A percentile compares a stretch with the other conserved stretches of the same genome.
Conservation (phyloP, 768 basidiomycete genomes). For the Cystoderma amianthinum region DNA sequence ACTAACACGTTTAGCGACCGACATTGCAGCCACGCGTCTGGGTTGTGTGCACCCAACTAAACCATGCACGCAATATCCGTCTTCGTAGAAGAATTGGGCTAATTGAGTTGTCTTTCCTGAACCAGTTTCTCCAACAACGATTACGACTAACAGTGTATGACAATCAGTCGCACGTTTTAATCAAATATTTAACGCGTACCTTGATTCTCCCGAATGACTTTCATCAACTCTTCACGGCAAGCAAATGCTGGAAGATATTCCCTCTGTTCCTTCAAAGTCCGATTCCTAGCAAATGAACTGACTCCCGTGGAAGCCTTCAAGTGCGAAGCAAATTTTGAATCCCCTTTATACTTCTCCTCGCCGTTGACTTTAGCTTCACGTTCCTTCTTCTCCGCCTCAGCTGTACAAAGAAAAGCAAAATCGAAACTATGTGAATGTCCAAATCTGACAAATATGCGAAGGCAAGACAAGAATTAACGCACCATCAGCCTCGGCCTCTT, state of each 20-base stretch:
- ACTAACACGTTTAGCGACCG: conserved; percentile 98
- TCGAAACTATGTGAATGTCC: conserved; percentile 72
- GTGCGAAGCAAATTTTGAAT: conserved; percentile 96
- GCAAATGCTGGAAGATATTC: conserved; percentile 98
- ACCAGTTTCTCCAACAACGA: conserved; percentile 99
- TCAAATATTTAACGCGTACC: conserved; percentile 35
- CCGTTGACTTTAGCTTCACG: conserved; percentile 47
- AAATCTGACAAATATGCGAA: conserved; percentile 36
- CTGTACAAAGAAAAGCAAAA: conserved; percentile 35
- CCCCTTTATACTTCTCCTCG: conserved; percentile 76
- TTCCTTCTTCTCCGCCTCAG: conserved; percentile 44
- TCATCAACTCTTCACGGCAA: conserved; percentile 88
- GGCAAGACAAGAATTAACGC: conserved; percentile 24
- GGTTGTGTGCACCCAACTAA: conserved; percentile 97
- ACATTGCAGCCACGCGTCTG: conserved; percentile 98
- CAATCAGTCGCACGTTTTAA: conserved; percentile 2
- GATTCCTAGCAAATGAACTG: conserved; percentile 71
- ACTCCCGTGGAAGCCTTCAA: conserved; percentile 74
- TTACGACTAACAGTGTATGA: conserved; percentile 51
- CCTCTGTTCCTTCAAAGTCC: conserved; percentile 90
- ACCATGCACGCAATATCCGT: conserved; percentile 87
- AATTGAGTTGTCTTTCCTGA: conserved; percentile 98
- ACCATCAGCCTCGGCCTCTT: conserved; percentile 91
- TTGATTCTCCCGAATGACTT: conserved; percentile 89
- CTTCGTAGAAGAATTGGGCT: conserved; percentile 92